These are phyloP conservation scores for Arxiozyma slooffiae DNA, from an alignment of 1,139 yeast species.

Conservation along the genomic window DNA sequence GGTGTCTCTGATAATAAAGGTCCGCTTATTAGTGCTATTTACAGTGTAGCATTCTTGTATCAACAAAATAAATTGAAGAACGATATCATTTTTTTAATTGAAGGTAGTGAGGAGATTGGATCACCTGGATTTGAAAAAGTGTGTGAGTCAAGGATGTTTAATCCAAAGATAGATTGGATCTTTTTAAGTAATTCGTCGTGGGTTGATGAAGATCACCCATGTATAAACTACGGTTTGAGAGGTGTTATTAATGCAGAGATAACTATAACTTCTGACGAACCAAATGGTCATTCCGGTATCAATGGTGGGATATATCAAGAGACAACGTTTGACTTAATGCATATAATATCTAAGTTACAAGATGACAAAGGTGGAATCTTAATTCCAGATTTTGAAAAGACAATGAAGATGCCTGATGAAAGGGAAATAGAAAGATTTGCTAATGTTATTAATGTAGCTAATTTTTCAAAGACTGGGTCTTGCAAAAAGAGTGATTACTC, in stretches of 20 bases:
- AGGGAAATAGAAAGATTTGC: conserved; percentile 53
- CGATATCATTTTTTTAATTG: conserved; percentile 76
- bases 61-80: conserved; percentile 45
- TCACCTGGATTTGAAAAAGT: conserved; percentile 74
- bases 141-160: conserved; percentile 39
- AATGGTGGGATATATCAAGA: conserved; percentile 89
- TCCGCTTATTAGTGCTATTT: conserved; percentile 80
- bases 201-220: conserved; percentile 83
- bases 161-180: conserved; percentile 74
- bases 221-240: conserved; percentile 85
- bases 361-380: conserved; percentile 49
- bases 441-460: conserved; percentile 38
- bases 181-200: conserved; percentile 85
- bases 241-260: conserved; percentile 82
- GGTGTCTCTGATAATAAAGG: conserved; percentile 96
- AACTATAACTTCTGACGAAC: conserved; percentile 56
- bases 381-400: conserved; percentile 62
- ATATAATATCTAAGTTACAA: conserved; percentile 54
- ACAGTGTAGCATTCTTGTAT: conserved; percentile 69
- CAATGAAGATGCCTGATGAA: conserved; percentile 46
- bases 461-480: conserved; percentile 30
- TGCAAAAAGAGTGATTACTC: conserved; percentile 6
- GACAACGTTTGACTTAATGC: conserved; percentile 79
- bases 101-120: conserved; percentile 95
- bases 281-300: conserved; percentile 92